Conservation (phyloP, 129 eudicot genomes). For the Pseudognaphalium luteoalbum region DNA sequence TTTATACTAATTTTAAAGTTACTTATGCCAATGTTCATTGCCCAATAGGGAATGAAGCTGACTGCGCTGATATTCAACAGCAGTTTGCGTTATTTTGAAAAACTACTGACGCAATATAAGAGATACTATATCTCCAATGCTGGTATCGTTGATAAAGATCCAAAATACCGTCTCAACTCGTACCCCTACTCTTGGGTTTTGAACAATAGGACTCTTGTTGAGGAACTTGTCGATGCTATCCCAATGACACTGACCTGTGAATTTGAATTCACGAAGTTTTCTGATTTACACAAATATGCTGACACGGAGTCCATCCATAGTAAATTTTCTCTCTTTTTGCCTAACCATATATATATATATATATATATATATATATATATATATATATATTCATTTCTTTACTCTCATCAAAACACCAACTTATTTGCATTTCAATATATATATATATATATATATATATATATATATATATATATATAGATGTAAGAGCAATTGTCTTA, state of each 20-base stretch:
- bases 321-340: not conserved
- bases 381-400: not conserved
- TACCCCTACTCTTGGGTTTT: not conserved
- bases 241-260: not conserved
- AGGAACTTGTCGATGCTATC: not conserved
- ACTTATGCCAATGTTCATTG: not conserved
- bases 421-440: not conserved
- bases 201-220: not conserved
- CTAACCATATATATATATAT: not conserved
- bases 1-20: not conserved
- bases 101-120: not conserved
- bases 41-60: not conserved
- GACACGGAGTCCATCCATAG: not conserved
- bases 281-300: not conserved
- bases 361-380: not conserved
- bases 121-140: not conserved
- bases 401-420: not conserved
- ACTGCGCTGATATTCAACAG: not conserved
- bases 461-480: not conserved
- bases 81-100: not conserved
- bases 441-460: too few species aligned
- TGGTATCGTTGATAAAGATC: not conserved
- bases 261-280: not conserved
- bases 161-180: not conserved
- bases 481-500: not conserved